Conservation (phyloP, 495 filamentous ascomycete species). For the Neurospora sp. region DNA sequence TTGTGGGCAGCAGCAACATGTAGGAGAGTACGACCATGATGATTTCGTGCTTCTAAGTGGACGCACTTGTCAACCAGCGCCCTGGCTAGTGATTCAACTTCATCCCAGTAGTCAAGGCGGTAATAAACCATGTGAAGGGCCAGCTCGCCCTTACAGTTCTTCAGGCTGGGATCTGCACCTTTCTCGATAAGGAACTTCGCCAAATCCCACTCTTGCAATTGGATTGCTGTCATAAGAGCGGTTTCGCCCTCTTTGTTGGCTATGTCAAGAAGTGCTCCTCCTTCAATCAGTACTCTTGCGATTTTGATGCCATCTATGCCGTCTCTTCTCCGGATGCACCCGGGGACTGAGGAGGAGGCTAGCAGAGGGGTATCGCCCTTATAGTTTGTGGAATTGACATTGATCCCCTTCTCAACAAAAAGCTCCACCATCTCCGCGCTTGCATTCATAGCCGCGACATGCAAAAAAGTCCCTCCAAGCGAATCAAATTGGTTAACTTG, state of each 20-base stretch:
- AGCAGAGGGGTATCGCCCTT: not conserved
- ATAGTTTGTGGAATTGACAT: not conserved
- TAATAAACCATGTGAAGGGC: not conserved
- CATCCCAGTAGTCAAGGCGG: too few species aligned
- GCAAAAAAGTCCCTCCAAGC: not conserved
- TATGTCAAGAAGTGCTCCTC: not conserved
- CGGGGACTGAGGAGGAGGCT: too few species aligned
- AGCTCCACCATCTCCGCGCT: not conserved
- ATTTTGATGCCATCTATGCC: not conserved
- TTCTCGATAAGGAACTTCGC: not conserved
- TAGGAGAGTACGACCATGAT: not conserved
- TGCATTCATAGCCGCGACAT: not conserved
- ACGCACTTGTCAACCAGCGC: not conserved
- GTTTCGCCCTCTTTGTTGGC: not conserved
- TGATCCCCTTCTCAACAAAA: not conserved
- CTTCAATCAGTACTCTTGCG: not conserved
- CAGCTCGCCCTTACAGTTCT: not conserved
- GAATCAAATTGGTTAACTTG: rapidly evolving
- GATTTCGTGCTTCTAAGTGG: not conserved
- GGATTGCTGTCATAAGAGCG: not conserved
- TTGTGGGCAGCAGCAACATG: too few species aligned
- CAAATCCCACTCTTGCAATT: rapidly evolving
- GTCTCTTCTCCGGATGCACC: too few species aligned
- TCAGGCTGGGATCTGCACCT: not conserved
- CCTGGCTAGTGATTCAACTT: not conserved